A percentile compares a stretch with the other conserved stretches of the same genome.
Conservation (phyloP, 352 stramenopile species). For the Pythium brachiatum region DNA sequence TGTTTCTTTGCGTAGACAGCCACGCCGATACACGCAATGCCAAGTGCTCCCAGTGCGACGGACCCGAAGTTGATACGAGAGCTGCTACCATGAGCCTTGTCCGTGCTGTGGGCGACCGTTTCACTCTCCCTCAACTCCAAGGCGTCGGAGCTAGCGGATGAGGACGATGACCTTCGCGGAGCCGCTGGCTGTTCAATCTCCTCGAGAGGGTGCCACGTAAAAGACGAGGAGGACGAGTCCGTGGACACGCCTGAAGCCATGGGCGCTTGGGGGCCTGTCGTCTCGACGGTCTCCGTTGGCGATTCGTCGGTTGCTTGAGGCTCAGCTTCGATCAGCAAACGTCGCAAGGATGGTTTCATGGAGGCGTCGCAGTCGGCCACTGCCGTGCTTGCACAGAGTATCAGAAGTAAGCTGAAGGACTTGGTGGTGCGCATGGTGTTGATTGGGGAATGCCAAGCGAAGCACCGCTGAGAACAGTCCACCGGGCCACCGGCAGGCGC, state of each 20-base stretch:
- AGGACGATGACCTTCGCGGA: background rate
- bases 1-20: background rate
- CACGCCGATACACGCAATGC: background rate
- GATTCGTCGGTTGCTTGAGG: background rate
- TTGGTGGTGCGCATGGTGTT: no score
- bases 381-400: no score
- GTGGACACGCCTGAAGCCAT: background rate
- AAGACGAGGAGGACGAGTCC: constrained; percentile 1
- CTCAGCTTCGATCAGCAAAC: background rate
- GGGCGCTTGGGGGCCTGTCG: background rate
- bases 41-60: background rate
- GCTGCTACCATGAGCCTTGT: no score
- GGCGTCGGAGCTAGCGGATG: background rate
- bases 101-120: background rate
- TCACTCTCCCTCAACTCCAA: background rate
- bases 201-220: background rate
- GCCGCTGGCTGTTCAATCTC: background rate
- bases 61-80: constrained; percentile 6
- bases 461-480: no score
- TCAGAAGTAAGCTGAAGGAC: background rate
- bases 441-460: no score
- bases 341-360: background rate
- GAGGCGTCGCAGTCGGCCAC: no score
- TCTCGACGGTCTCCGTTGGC: background rate
- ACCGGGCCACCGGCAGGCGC: no score